Percentiles rank a stretch among this genome's conserved stretches.
Conservation (phyloP, 257 asterid species). For the Scutellaria galericulata region DNA sequence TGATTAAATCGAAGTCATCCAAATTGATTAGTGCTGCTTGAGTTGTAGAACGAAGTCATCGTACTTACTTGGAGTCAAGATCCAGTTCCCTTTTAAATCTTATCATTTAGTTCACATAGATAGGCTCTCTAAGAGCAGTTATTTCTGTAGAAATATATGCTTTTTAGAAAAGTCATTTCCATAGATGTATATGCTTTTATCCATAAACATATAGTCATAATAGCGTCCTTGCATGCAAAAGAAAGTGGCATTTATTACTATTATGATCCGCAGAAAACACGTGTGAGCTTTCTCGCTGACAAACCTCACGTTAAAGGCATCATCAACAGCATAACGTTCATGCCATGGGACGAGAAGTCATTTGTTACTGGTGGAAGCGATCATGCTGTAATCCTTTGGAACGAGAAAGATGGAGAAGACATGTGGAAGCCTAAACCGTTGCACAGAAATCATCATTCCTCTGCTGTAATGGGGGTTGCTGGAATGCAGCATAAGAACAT, state of each 20-base stretch:
- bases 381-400: constrained; percentile 88
- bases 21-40: neutral
- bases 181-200: neutral
- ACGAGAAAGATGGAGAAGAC: constrained; percentile 61
- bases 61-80: neutral
- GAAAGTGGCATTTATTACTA: neutral
- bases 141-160: neutral
- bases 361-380: constrained; percentile 93
- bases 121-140: neutral
- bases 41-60: neutral
- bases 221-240: too few species aligned
- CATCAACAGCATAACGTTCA: constrained; percentile 80
- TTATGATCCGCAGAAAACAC: constrained; percentile 48
- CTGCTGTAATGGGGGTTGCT: constrained; percentile 95
- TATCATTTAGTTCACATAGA: neutral
- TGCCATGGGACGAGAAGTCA: constrained; percentile 83
- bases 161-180: neutral
- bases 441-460: constrained; percentile 69
- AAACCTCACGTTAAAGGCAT: constrained; percentile 85
- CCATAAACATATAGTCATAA: neutral
- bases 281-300: constrained; percentile 63
- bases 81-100: neutral
- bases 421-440: constrained; percentile 68
- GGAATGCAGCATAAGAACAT: constrained; percentile 79
- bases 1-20: constrained; percentile 1